phyloP scores from a whole-genome alignment of 495 filamentous ascomycete genomes.

The Friedmanniomyces endolithicus region DNA sequence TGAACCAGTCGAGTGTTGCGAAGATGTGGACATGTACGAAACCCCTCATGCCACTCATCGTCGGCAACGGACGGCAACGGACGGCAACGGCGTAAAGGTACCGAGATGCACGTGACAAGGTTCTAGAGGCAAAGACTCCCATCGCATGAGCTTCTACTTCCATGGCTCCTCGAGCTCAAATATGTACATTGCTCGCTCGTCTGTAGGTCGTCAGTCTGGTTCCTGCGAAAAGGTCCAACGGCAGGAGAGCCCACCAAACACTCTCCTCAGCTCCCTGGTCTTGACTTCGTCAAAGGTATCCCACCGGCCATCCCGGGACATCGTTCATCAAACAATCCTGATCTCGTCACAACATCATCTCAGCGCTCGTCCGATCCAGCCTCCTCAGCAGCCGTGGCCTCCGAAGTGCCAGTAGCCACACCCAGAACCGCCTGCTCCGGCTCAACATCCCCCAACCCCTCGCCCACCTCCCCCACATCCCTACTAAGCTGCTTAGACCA shows the following conservation, averaged over 20 bases:
- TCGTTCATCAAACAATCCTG: neutral
- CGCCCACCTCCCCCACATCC: conserved; percentile 9
- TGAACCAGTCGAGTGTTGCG: neutral
- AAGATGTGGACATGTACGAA: neutral
- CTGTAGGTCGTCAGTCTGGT: too few relatives aligned
- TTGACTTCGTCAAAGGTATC: too few relatives aligned
- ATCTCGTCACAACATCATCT: neutral
- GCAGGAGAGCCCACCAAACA: too few relatives aligned
- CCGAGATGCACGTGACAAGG: neutral
- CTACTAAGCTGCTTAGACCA: conserved; percentile 20
- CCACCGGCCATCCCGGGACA: neutral
- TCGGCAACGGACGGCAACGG: neutral
- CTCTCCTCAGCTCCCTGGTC: too few relatives aligned
- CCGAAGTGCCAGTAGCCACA: neutral
- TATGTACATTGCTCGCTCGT: neutral
- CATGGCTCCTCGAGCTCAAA: neutral
- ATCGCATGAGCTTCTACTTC: neutral
- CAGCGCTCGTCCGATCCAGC: too few relatives aligned
- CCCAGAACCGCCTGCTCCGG: conserved; percentile 1
- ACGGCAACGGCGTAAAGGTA: neutral
- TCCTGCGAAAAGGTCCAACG: too few relatives aligned
- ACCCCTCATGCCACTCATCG: neutral
- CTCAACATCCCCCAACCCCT: neutral
- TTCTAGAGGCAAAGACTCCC: neutral
- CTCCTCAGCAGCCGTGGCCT: neutral